Conservation (phyloP, 1,284 basidiomycete species). For the Apiotrichum siamense region DNA sequence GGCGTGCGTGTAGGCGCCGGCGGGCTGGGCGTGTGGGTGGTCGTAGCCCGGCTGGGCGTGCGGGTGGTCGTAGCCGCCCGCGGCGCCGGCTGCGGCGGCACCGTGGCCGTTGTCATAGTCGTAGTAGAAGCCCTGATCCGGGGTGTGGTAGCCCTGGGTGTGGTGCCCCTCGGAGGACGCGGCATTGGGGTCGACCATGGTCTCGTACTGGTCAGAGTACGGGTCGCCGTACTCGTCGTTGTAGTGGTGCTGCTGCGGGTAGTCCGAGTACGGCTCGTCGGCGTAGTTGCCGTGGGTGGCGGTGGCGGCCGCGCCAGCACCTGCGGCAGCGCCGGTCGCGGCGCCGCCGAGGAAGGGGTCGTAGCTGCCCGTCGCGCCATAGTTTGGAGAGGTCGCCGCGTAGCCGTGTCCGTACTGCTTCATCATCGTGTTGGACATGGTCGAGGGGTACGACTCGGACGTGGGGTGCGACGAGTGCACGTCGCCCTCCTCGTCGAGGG, state of each 20-base stretch:
- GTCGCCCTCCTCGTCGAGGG: slow-evolving; percentile 47
- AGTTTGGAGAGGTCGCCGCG: slow-evolving; percentile 35
- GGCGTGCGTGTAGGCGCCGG: neutral
- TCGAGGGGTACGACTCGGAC: slow-evolving; percentile 40
- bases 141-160: neutral
- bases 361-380: slow-evolving; percentile 40
- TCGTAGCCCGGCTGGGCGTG: too few relatives aligned
- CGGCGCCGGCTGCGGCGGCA: too few relatives aligned
- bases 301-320: slow-evolving; percentile 20
- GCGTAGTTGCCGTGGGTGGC: slow-evolving; percentile 22
- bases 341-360: slow-evolving; percentile 34
- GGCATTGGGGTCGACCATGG: neutral
- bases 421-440: slow-evolving; percentile 43
- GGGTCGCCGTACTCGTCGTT: slow-evolving; percentile 8
- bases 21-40: too few relatives aligned
- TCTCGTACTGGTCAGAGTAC: slow-evolving; percentile 6
- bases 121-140: slow-evolving; percentile 38
- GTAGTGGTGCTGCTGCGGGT: slow-evolving; percentile 3
- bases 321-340: slow-evolving; percentile 8
- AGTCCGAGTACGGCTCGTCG: slow-evolving; percentile 13
- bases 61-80: slow-evolving; percentile 2
- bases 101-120: too few relatives aligned
- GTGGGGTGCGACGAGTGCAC: slow-evolving; percentile 27
- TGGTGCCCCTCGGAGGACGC: neutral
- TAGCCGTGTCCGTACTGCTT: slow-evolving; percentile 42